These are phyloP conservation scores for Naganishia albida DNA, from an alignment of 1,284 basidiomycete genomes.

Conservation along the genomic window DNA sequence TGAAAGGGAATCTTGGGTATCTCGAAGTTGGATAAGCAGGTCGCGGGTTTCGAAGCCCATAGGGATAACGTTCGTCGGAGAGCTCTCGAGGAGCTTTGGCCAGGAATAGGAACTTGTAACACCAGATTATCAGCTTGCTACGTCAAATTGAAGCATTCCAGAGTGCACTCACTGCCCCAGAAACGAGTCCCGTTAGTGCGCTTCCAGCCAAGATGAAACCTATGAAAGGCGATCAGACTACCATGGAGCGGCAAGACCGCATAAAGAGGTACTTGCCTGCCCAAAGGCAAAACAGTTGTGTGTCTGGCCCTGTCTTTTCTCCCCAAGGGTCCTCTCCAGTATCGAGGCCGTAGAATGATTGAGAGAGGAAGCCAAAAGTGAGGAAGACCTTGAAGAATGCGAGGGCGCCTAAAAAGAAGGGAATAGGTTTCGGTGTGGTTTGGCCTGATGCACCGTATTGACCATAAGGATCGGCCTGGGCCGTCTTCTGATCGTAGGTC, in stretches of 20 bases:
- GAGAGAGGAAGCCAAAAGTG: conserved; percentile 40
- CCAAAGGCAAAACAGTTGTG: conserved; percentile 26
- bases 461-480: not conserved
- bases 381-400: conserved; percentile 39
- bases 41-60: not conserved
- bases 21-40: not conserved
- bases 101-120: conserved; percentile 8
- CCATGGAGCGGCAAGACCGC: not conserved
- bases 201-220: conserved; percentile 29
- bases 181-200: conserved; percentile 6
- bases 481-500: not conserved
- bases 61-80: conserved; percentile 1
- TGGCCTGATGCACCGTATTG: not conserved
- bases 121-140: not conserved
- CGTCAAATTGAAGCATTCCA: not conserved
- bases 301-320: conserved; percentile 9
- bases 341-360: conserved; percentile 39
- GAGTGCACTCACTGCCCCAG: conserved; percentile 12
- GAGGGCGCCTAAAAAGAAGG: conserved; percentile 38
- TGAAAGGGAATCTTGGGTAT: not conserved
- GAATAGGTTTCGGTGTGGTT: conserved; percentile 12
- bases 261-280: conserved; percentile 11
- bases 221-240: not conserved
- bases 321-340: conserved; percentile 19
- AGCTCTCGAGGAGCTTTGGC: not conserved